Evolutionary conservation across 495 filamentous ascomycete species (phyloP), one percentile per base, ranked within the genome.

Genomic region (Pseudoneurospora amorphoporcata): DNA sequence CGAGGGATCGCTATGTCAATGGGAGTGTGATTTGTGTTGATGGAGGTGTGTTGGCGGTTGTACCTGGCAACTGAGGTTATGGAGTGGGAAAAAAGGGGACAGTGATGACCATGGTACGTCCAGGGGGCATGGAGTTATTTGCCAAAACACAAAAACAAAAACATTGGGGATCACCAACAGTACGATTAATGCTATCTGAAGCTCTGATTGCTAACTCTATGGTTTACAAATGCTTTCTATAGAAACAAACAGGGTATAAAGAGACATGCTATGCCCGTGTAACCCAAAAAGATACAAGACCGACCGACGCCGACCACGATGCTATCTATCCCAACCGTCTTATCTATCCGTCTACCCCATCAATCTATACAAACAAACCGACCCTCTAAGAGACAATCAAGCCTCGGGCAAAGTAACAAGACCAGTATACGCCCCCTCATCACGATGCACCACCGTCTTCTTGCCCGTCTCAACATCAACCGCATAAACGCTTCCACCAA

Each of bases 21-120:
- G 88, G 88, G 12, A 84, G 89, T 78, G 83, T 89, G n/a, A 75
- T 89, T 39, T 85, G 85, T 14, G 85, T 90, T 5, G 88, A 90
- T 80, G 88, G 88, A 0, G 88, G 88, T 1, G 86, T 87, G 8
- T 76, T 89, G 73, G 58, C 39, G 4, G 68, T 74, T 61, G 73
- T 76, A 17, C 73, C 75, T n/a, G 72, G 74, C 9, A 9, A 47
- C 16, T 69, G 86, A 86, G 69, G 37, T 29, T 14, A 10, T 39
- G 70, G 43, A 45, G 61, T 8, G 39, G 39, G 10, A 40, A 9
- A 12, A 9, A 6, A 12, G 39, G 8, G 1, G 5, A 40, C 39
- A 40, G 10, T 8, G 23, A 40, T 37, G 35, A 37, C 5, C 5
- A 37, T 37, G 35, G 35, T 37, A 37, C 23, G 23, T 8, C 42